Evolutionary conservation across 148 eudicot genomes (phyloP), one percentile per base, ranked within the genome.

Genomic region (Camellia japonica): DNA sequence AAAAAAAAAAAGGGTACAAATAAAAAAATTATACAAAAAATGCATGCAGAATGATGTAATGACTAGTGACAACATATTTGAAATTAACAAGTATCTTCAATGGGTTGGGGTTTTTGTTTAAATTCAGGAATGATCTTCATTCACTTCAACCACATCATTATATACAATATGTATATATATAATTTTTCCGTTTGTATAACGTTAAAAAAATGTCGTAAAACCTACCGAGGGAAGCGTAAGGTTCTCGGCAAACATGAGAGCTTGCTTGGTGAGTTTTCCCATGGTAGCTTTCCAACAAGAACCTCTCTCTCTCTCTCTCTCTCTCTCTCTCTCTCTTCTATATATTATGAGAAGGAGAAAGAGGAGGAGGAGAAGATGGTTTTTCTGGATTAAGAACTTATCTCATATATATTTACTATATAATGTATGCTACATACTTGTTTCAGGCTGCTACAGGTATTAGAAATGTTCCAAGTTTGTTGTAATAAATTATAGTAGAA

Each of bases 201-300:
- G 1, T 30, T 30, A 30, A 30, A 30, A 30, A 30, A 30, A 75
- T 23, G 1, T 49, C 0, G 11, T 2, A 67, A 58, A 65, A 74
- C 83, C 38, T 82, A 90, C 93, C 18, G 87, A 82, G n/a, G 93
- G 93, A 55, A 88, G 79, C 12, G 90, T 76, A 68, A 90, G 83
- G 73, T 87, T 83, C 60, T 84, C 93, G 52, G 80, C 84, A 71
- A 72, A 54, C 54, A 79, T 15, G 61, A 90, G 89, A 73, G 84
- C 43, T 73, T 84, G 87, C 66, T 79, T 74, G 52, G 43, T 75
- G 38, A 79, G 49, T 41, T 52, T 73, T 14, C 23, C 82, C 82
- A 73, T 77, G 75, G 69, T 44, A 59, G 58, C 68, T 44, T 59
- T 43, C 23, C 59, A 15, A 18, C 68, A 49, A 49, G 6, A 56